These are phyloP conservation scores for Mycena rebaudengoi DNA, from an alignment of 768 basidiomycete species.

Conservation along the genomic window DNA sequence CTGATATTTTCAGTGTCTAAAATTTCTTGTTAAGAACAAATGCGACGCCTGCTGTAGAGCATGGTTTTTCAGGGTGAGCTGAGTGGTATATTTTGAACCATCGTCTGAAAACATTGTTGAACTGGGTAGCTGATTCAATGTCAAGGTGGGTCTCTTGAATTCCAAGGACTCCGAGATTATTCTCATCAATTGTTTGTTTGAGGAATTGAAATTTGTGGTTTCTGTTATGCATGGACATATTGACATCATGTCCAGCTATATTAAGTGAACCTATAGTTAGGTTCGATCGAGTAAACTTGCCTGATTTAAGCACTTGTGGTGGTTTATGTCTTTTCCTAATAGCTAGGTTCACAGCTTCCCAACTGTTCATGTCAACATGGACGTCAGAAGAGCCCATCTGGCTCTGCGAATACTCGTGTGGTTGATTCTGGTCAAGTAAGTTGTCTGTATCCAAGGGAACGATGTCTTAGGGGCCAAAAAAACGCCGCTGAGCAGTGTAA, in stretches of 20 bases:
- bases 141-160: constrained; percentile 32
- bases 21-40: constrained; percentile 27
- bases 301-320: not conserved
- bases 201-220: constrained; percentile 27
- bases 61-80: not conserved
- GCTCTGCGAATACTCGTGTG: too few relatives aligned
- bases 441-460: too few relatives aligned
- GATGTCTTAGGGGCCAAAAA: too few relatives aligned
- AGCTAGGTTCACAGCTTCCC: not conserved
- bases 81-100: constrained; percentile 17
- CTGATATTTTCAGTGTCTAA: not conserved
- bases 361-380: not conserved
- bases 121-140: not conserved
- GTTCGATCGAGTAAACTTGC: not conserved
- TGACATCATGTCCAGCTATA: not conserved
- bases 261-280: not conserved
- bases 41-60: constrained; percentile 24
- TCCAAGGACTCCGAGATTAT: constrained; percentile 28
- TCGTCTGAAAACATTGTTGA: not conserved
- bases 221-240: not conserved
- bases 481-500: too few relatives aligned
- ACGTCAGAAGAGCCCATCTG: too few relatives aligned
- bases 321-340: not conserved
- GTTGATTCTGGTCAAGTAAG: too few relatives aligned
- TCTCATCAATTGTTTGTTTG: constrained; percentile 11